Evolutionary conservation across 371 early-diverging fungal species (phyloP).

Genomic region (Apophysomyces sp.): DNA sequence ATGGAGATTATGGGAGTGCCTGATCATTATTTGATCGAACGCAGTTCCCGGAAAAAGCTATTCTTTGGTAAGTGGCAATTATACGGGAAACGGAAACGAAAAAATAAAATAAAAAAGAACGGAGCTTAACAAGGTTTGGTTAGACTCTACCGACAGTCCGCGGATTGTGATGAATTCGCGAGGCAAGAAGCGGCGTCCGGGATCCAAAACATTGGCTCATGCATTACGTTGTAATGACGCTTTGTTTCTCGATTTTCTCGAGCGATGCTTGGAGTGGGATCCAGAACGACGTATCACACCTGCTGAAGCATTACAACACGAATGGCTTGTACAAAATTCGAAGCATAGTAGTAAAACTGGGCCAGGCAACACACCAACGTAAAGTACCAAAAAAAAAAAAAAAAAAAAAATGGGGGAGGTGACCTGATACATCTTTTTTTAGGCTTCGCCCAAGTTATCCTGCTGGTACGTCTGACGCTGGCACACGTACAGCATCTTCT

Average conservation of each 20-base stretch:
- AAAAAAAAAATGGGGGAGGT: too few species aligned
- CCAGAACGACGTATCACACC: constrained; percentile 82
- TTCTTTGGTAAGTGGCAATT: constrained; percentile 72
- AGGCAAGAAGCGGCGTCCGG: constrained; percentile 80
- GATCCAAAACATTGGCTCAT: constrained; percentile 65
- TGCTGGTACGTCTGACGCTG: background rate
- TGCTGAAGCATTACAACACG: constrained; percentile 73
- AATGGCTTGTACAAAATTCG: constrained; percentile 52
- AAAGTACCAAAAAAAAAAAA: background rate
- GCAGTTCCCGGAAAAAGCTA: constrained; percentile 70
- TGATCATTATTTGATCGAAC: constrained; percentile 67
- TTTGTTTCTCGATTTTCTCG: constrained; percentile 79
- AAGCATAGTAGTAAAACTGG: background rate
- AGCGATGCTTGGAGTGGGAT: constrained; percentile 81
- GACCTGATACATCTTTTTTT: background rate
- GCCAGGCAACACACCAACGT: background rate
- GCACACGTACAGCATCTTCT: background rate
- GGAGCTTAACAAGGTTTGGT: background rate
- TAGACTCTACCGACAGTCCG: constrained; percentile 64
- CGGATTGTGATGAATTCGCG: constrained; percentile 75
- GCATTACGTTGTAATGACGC: constrained; percentile 69
- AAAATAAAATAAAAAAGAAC: background rate
- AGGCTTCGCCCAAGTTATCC: background rate
- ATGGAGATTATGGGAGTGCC: constrained; percentile 89
- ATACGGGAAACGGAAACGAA: background rate